Conservation (phyloP, 2,329 filamentous ascomycete genomes). For the Phoma sp. region DNA sequence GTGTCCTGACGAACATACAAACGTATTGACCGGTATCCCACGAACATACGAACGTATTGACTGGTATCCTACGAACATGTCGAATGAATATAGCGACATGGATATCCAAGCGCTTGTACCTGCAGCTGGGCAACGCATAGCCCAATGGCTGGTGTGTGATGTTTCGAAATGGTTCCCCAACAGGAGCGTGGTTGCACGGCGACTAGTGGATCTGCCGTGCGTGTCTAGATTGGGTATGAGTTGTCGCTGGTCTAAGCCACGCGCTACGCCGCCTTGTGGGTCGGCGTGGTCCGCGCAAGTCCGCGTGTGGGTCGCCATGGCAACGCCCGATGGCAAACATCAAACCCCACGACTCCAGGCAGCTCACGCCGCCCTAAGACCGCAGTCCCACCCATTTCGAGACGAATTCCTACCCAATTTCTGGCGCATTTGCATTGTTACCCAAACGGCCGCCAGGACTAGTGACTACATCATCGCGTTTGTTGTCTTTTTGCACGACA, state of each 20-base stretch:
- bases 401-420: slow-evolving; percentile 27
- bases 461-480: not conserved
- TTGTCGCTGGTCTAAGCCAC: slow-evolving; percentile 15
- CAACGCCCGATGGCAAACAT: not conserved
- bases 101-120: slow-evolving; percentile 7
- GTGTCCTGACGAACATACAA: not conserved
- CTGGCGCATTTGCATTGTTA: slow-evolving; percentile 17
- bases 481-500: slow-evolving; percentile 2
- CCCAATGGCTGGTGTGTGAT: slow-evolving; percentile 2
- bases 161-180: slow-evolving; percentile 12
- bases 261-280: slow-evolving; percentile 1
- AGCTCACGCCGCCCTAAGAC: slow-evolving; percentile 13
- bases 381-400: slow-evolving; percentile 22
- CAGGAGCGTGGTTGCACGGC: slow-evolving; percentile 1
- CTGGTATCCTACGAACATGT: not conserved
- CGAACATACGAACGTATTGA: not conserved
- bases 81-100: too few species aligned
- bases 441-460: slow-evolving; percentile 4
- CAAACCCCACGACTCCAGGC: slow-evolving; percentile 3
- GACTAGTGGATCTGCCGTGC: slow-evolving; percentile 3
- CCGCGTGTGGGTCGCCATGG: not conserved
- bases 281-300: too few species aligned
- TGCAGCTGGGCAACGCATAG: slow-evolving; percentile 11
- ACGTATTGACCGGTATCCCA: not conserved
- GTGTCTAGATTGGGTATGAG: slow-evolving; percentile 1